Evolutionary conservation across 176 grass and related monocot species (phyloP).

Genomic region (Oryza rufipogon): DNA sequence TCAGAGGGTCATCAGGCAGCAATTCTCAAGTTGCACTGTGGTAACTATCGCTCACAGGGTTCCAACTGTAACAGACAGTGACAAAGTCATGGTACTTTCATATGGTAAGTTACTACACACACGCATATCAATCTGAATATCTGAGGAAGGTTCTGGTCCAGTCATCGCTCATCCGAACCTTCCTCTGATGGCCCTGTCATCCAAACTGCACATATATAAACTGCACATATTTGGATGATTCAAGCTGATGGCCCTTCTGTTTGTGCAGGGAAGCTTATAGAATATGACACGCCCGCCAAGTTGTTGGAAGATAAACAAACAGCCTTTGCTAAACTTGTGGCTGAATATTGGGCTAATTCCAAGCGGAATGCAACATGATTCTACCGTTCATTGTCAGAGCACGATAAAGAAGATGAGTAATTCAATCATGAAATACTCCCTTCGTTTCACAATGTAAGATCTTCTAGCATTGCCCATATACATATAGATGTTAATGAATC

Average conservation of each 20-base stretch:
- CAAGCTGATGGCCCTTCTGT: too few species aligned
- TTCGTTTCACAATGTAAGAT: too few species aligned
- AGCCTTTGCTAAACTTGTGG: slow-evolving; percentile 90
- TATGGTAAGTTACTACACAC: slow-evolving; percentile 64
- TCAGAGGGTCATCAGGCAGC: slow-evolving; percentile 79
- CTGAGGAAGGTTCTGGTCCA: too few species aligned
- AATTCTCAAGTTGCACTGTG: slow-evolving; percentile 81
- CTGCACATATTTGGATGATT: too few species aligned
- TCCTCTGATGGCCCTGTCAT: too few species aligned
- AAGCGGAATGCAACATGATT: slow-evolving; percentile 65
- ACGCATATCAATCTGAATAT: not conserved
- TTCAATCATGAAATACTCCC: slow-evolving; percentile 3
- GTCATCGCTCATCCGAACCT: too few species aligned
- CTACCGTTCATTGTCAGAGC: not conserved
- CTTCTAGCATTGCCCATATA: too few species aligned
- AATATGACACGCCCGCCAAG: slow-evolving; percentile 40
- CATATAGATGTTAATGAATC: too few species aligned
- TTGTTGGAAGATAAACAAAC: slow-evolving; percentile 76
- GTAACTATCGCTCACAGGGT: slow-evolving; percentile 94
- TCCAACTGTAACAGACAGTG: slow-evolving; percentile 89
- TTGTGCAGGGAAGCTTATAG: too few species aligned
- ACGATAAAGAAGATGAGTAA: slow-evolving; percentile 9
- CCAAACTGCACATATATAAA: too few species aligned
- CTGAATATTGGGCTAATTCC: slow-evolving; percentile 92
- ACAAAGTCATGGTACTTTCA: slow-evolving; percentile 90